Evolutionary conservation across 345 rosid species (phyloP).

Genomic region (Salix exigua): DNA sequence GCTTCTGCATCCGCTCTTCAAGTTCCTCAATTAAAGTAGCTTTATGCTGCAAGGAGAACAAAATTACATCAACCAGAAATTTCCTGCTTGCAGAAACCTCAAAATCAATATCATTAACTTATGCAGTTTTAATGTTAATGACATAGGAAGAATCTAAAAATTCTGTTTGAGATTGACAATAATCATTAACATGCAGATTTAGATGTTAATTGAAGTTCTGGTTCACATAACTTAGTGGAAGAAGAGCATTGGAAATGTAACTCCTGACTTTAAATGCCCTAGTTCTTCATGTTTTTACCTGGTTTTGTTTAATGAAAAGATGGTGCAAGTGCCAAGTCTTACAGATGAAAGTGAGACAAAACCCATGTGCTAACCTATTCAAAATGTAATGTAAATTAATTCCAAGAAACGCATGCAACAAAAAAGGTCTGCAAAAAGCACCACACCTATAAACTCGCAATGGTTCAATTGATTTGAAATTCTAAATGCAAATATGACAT

Average conservation of each 20-base stretch:
- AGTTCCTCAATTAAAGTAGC: slow-evolving; percentile 86
- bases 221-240: background rate
- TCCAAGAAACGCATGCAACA: background rate
- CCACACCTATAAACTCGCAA: too few relatives aligned
- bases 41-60: slow-evolving; percentile 50
- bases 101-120: background rate
- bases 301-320: background rate
- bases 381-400: background rate
- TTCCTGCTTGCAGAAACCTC: background rate
- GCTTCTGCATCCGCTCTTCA: slow-evolving; percentile 81
- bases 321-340: background rate
- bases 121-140: background rate
- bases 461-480: too few relatives aligned
- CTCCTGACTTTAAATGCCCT: background rate
- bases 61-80: background rate
- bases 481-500: too few relatives aligned
- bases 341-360: too few relatives aligned
- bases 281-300: background rate
- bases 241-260: background rate
- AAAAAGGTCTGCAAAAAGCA: background rate
- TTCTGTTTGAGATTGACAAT: too few relatives aligned
- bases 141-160: background rate
- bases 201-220: background rate
- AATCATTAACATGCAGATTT: background rate
- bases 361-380: background rate